A percentile compares a stretch with the other conserved stretches of the same genome.
Conservation (phyloP, 73 alveolate species). For the Blepharisma japonicum region DNA sequence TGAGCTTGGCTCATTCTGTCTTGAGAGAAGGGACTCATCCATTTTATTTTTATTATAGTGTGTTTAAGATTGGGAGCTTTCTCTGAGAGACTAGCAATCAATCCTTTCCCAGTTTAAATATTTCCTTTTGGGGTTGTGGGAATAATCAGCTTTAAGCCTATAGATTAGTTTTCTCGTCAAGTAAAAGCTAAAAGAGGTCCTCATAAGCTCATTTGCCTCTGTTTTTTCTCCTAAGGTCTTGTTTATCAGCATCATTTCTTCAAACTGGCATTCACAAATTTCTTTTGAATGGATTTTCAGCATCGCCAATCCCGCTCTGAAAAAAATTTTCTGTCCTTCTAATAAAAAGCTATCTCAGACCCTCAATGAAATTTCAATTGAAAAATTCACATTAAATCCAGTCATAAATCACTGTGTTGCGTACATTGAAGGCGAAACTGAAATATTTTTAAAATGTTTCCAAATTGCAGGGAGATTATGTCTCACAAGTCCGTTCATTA, state of each 20-base stretch:
- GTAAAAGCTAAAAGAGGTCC: not conserved
- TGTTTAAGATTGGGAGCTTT: too few species aligned
- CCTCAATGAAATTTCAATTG: conserved; percentile 62
- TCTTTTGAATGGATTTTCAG: conserved; percentile 57
- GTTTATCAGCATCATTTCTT: not conserved
- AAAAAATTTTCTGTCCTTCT: conserved; percentile 75
- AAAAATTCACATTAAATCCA: conserved; percentile 58
- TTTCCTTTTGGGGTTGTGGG: not conserved
- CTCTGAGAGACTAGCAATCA: too few species aligned
- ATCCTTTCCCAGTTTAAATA: not conserved
- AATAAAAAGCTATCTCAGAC: conserved; percentile 73
- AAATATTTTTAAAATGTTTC: not conserved
- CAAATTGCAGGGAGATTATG: not conserved
- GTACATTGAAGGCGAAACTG: not conserved
- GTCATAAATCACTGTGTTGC: conserved; percentile 90
- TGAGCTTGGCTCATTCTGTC: conserved; percentile 5
- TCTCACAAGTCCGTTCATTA: conserved; percentile 15
- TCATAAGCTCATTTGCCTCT: conserved; percentile 1
- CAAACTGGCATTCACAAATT: not conserved
- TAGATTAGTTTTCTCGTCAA: not conserved
- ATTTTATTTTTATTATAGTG: too few species aligned
- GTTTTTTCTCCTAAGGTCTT: not conserved
- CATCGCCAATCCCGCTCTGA: conserved; percentile 73
- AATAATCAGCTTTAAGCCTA: not conserved
- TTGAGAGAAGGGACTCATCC: not conserved